Evolutionary conservation across 225 moss, liverwort and hornwort species (phyloP).

Genomic region (Sphagnum contortum): DNA sequence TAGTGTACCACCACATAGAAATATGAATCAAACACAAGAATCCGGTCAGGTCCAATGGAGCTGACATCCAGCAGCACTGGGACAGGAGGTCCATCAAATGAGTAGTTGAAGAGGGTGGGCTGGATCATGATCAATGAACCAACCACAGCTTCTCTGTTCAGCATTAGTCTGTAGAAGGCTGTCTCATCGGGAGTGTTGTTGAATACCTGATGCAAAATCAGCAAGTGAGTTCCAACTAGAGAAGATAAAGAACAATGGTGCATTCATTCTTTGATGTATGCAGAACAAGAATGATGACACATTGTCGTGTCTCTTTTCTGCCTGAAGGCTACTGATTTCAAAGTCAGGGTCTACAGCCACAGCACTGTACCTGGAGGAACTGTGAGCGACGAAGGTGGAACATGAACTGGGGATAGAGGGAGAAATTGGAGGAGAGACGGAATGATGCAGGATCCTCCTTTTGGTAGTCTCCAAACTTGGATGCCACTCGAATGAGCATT

Average conservation of each 20-base stretch:
- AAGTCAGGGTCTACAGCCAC: background rate
- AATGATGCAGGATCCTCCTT: slow-evolving; percentile 87
- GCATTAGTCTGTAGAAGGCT: slow-evolving; percentile 91
- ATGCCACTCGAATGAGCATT: slow-evolving; percentile 90
- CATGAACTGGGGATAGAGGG: slow-evolving; percentile 95
- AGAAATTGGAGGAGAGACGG: slow-evolving; percentile 81
- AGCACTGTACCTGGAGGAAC: slow-evolving; percentile 59
- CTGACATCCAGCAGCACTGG: slow-evolving; percentile 90
- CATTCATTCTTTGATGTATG: background rate
- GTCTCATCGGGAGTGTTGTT: slow-evolving; percentile 97
- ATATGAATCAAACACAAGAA: slow-evolving; percentile 87
- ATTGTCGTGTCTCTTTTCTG: no score
- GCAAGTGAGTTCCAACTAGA: background rate
- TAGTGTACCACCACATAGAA: slow-evolving; percentile 90
- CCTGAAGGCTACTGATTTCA: no score
- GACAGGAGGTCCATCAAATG: slow-evolving; percentile 77
- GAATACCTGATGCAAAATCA: slow-evolving; percentile 47
- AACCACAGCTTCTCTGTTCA: slow-evolving; percentile 79
- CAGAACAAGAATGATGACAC: no score
- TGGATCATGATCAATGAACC: slow-evolving; percentile 94
- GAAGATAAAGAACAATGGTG: background rate
- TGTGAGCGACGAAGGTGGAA: slow-evolving; percentile 94
- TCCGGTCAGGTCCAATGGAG: slow-evolving; percentile 71
- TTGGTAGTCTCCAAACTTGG: slow-evolving; percentile 89
- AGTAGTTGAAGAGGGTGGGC: slow-evolving; percentile 80